Conservation (phyloP, 129 eudicot genomes). For the Centrapalus pauciflorus region DNA sequence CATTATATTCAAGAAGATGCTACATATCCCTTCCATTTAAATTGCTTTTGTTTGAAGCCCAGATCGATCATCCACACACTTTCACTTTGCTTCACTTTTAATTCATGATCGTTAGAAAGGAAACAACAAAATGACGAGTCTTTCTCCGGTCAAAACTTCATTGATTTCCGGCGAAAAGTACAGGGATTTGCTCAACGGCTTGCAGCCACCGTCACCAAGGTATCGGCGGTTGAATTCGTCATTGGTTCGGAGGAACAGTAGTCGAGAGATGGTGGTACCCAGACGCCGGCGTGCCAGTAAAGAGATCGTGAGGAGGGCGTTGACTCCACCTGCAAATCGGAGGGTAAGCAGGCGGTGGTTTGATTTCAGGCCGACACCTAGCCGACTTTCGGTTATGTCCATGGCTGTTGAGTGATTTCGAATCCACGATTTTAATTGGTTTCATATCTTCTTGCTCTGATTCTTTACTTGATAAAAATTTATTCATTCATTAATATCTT, state of each 20-base stretch:
- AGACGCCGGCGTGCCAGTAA: conserved; percentile 43
- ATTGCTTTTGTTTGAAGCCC: neutral
- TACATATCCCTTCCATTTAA: conserved; percentile 1
- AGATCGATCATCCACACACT: conserved; percentile 4
- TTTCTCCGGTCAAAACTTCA: conserved; percentile 15
- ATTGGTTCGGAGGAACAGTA: conserved; percentile 21
- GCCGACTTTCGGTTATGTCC: conserved; percentile 70
- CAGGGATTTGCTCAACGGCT: conserved; percentile 4
- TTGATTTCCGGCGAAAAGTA: conserved; percentile 11
- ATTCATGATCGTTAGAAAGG: neutral
- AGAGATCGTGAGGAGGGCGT: conserved; percentile 59
- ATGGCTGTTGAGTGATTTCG: conserved; percentile 21
- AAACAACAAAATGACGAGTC: conserved; percentile 16
- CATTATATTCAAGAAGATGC: conserved; percentile 6
- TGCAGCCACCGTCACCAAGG: conserved; percentile 18
- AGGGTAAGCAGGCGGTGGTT: conserved; percentile 48
- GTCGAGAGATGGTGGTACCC: conserved; percentile 15
- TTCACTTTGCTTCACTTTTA: neutral
- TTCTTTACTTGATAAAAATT: neutral
- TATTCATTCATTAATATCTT: conserved; percentile 10
- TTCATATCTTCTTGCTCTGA: neutral
- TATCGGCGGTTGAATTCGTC: conserved; percentile 19
- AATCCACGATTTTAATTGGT: neutral
- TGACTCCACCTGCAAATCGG: conserved; percentile 47
- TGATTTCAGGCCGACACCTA: conserved; percentile 63